Percentiles rank a stretch among this genome's conserved stretches.
These are phyloP conservation scores for Margaritispora aquatica DNA, from an alignment of 495 filamentous ascomycete genomes.

Conservation along the genomic window DNA sequence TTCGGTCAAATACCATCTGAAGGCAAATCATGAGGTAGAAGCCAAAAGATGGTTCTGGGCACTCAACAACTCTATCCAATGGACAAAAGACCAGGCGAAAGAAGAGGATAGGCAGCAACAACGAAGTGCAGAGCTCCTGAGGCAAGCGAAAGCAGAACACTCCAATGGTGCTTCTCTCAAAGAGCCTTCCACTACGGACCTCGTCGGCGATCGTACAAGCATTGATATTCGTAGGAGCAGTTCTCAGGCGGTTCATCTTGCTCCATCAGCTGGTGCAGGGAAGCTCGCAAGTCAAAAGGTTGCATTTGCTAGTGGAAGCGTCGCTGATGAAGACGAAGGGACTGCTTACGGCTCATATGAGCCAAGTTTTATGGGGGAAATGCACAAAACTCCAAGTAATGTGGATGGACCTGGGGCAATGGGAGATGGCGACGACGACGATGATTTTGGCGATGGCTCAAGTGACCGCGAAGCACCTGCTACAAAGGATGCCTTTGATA, in stretches of 20 bases:
- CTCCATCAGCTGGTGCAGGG: slow-evolving; percentile 4
- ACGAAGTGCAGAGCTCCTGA: slow-evolving; percentile 67
- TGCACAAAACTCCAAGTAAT: slow-evolving; percentile 39
- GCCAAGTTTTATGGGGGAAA: slow-evolving; percentile 45
- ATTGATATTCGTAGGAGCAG: slow-evolving; percentile 38
- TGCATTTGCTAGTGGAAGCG: slow-evolving; percentile 36
- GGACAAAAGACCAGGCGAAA: slow-evolving; percentile 92
- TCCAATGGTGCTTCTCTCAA: slow-evolving; percentile 23
- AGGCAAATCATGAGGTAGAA: slow-evolving; percentile 92
- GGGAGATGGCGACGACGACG: slow-evolving; percentile 65
- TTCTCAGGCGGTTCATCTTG: slow-evolving; percentile 25
- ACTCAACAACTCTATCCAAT: slow-evolving; percentile 97
- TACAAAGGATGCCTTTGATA: slow-evolving; percentile 87
- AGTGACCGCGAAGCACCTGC: slow-evolving; percentile 70
- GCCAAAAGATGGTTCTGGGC: slow-evolving; percentile 97
- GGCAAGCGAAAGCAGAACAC: slow-evolving; percentile 67
- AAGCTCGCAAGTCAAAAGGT: slow-evolving; percentile 29
- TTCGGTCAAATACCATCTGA: slow-evolving; percentile 97
- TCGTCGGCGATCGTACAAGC: slow-evolving; percentile 47
- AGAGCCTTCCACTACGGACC: slow-evolving; percentile 33
- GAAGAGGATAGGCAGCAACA: slow-evolving; percentile 73
- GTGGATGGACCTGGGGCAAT: slow-evolving; percentile 34
- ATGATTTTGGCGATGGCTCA: slow-evolving; percentile 76
- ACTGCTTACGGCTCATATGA: slow-evolving; percentile 52
- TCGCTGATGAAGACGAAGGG: slow-evolving; percentile 49